Conservation (phyloP, 345 rosid genomes). For the Lumnitzera littorea region DNA sequence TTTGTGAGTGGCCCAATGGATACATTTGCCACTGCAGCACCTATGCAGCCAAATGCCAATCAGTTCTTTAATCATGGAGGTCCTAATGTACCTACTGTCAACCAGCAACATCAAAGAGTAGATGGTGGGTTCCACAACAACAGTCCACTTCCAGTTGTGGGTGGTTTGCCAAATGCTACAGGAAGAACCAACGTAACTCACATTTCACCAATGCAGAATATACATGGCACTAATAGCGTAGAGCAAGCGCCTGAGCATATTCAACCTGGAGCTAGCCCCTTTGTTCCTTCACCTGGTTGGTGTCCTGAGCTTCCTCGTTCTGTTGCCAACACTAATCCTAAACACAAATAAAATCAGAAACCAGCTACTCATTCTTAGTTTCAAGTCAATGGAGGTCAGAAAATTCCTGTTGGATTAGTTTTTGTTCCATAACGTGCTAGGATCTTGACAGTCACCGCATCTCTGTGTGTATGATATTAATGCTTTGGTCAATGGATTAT, state of each 20-base stretch:
- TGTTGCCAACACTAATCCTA: constrained; percentile 5
- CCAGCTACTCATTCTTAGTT: too few species aligned
- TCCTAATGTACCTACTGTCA: constrained; percentile 20
- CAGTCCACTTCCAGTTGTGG: constrained; percentile 14
- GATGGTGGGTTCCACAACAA: constrained; percentile 19
- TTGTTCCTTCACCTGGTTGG: constrained; percentile 15
- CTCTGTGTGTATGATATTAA: too few species aligned
- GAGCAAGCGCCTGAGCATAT: constrained; percentile 9
- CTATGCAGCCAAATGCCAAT: constrained; percentile 28
- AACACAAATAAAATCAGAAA: constrained; percentile 1
- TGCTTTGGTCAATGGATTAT: too few species aligned
- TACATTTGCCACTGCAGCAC: constrained; percentile 18
- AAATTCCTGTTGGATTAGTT: too few species aligned
- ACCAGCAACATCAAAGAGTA: constrained; percentile 25
- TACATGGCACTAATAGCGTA: neutral
- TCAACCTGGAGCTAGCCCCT: constrained; percentile 1
- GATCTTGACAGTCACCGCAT: too few species aligned
- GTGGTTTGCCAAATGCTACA: constrained; percentile 9
- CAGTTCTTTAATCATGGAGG: constrained; percentile 35
- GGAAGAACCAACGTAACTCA: constrained; percentile 13
- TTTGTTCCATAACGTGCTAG: too few species aligned
- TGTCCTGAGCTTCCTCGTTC: constrained; percentile 15
- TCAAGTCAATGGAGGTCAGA: too few species aligned
- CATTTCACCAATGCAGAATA: constrained; percentile 14
- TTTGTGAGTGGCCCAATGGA: constrained; percentile 25